These are phyloP conservation scores for Moesziomyces aphidis DNA, from an alignment of 1,284 basidiomycete genomes.

Conservation along the genomic window DNA sequence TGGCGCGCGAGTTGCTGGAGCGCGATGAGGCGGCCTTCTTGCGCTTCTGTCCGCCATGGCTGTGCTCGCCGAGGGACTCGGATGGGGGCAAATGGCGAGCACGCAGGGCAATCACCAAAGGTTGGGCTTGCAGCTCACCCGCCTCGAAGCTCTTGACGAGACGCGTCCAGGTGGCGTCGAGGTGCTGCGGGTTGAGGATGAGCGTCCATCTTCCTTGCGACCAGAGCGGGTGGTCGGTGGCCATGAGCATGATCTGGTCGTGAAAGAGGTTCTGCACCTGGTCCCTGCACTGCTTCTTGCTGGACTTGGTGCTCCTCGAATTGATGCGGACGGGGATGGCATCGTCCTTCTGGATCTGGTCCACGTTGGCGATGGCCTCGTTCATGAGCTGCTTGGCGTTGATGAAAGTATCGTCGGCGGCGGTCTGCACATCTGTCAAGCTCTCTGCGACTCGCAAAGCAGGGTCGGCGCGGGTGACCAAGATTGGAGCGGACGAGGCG, in stretches of 20 bases:
- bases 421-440: neutral
- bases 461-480: constrained; percentile 6
- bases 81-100: constrained; percentile 14
- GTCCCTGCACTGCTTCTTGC: constrained; percentile 34
- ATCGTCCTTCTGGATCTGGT: constrained; percentile 16
- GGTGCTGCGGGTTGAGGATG: constrained; percentile 9
- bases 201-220: constrained; percentile 35
- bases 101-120: constrained; percentile 23
- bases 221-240: constrained; percentile 23
- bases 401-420: constrained; percentile 1
- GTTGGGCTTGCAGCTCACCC: constrained; percentile 13
- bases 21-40: constrained; percentile 11
- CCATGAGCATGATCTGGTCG: constrained; percentile 24
- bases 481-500: constrained; percentile 13
- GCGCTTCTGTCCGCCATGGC: constrained; percentile 3
- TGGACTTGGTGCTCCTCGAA: constrained; percentile 7
- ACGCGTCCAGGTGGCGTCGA: constrained; percentile 12
- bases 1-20: constrained; percentile 1
- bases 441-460: constrained; percentile 23
- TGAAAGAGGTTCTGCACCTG: constrained; percentile 26
- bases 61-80: constrained; percentile 1
- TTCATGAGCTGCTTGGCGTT: constrained; percentile 10
- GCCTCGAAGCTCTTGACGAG: constrained; percentile 22
- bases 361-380: constrained; percentile 2
- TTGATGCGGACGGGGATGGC: constrained; percentile 12